Evolutionary conservation across 225 moss, liverwort and hornwort species (phyloP).

Genomic region (Climacium dendroides): DNA sequence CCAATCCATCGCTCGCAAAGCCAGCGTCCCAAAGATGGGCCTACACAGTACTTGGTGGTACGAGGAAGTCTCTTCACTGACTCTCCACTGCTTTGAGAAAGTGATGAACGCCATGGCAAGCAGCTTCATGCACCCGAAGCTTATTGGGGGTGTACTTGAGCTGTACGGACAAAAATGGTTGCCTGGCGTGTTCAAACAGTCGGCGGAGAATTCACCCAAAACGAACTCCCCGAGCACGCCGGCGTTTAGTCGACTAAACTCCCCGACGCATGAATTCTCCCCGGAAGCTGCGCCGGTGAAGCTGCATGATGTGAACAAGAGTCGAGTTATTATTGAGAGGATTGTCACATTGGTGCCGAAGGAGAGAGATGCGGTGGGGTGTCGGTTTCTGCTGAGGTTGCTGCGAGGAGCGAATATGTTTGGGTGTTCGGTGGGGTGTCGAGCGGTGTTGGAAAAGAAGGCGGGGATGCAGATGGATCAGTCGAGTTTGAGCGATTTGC

Average conservation of each 20-base stretch:
- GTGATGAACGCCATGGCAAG: slow-evolving; percentile 50
- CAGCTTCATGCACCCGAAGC: slow-evolving; percentile 41
- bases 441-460: slow-evolving; percentile 56
- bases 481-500: slow-evolving; percentile 58
- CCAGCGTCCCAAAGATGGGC: slow-evolving; percentile 1
- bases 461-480: slow-evolving; percentile 65
- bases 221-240: background rate
- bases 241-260: background rate
- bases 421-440: slow-evolving; percentile 21
- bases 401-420: slow-evolving; percentile 59
- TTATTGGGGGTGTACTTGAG: slow-evolving; percentile 53
- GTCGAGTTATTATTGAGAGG: slow-evolving; percentile 43
- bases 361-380: slow-evolving; percentile 33
- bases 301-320: slow-evolving; percentile 17
- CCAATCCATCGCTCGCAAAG: slow-evolving; percentile 62
- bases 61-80: slow-evolving; percentile 50
- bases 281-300: background rate
- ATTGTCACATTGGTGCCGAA: slow-evolving; percentile 45
- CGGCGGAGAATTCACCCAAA: background rate
- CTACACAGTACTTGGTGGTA: slow-evolving; percentile 43
- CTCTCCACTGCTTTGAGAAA: slow-evolving; percentile 42
- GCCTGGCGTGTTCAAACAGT: slow-evolving; percentile 40
- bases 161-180: slow-evolving; percentile 59
- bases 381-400: slow-evolving; percentile 61
- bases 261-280: background rate